These are phyloP conservation scores for Daldinia concentrica DNA, from an alignment of 495 filamentous ascomycete genomes.

Conservation along the genomic window DNA sequence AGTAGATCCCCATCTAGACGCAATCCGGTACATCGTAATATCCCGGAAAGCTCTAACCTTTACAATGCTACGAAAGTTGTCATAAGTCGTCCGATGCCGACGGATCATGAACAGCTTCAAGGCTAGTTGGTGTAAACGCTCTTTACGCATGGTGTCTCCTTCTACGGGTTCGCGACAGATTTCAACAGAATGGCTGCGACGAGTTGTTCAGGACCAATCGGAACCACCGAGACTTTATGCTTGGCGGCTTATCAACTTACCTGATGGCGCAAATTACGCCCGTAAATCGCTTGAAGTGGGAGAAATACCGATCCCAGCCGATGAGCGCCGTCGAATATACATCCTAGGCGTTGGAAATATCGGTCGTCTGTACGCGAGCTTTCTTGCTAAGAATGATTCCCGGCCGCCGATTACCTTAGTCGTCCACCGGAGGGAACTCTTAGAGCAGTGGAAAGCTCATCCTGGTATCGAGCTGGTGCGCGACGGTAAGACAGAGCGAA, in stretches of 20 bases:
- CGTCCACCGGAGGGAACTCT: conserved; percentile 51
- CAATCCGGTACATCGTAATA: conserved; percentile 1
- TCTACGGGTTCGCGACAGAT: conserved; percentile 4
- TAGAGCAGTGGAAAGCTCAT: conserved; percentile 51
- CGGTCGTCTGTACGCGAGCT: conserved; percentile 56
- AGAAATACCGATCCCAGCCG: not conserved
- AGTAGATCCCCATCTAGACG: not conserved
- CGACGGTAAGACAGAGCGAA: conserved; percentile 45
- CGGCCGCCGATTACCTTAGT: conserved; percentile 58
- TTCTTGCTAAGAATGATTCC: conserved; percentile 45
- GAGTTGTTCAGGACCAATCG: conserved; percentile 28
- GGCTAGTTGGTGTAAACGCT: not conserved
- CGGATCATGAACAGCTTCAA: conserved; percentile 10
- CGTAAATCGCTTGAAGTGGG: not conserved
- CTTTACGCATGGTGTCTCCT: conserved; percentile 2
- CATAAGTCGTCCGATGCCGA: conserved; percentile 13
- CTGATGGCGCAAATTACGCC: not conserved
- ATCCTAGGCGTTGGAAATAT: conserved; percentile 67
- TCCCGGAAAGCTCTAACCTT: not conserved
- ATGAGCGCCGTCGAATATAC: conserved; percentile 44
- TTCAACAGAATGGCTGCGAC: conserved; percentile 36
- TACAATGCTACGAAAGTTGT: not conserved
- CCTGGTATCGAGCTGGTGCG: conserved; percentile 50
- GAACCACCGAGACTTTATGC: conserved; percentile 46
- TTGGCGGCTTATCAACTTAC: conserved; percentile 45